phyloP scores from a whole-genome alignment of 768 basidiomycete species.

The Megacollybia marginata region DNA sequence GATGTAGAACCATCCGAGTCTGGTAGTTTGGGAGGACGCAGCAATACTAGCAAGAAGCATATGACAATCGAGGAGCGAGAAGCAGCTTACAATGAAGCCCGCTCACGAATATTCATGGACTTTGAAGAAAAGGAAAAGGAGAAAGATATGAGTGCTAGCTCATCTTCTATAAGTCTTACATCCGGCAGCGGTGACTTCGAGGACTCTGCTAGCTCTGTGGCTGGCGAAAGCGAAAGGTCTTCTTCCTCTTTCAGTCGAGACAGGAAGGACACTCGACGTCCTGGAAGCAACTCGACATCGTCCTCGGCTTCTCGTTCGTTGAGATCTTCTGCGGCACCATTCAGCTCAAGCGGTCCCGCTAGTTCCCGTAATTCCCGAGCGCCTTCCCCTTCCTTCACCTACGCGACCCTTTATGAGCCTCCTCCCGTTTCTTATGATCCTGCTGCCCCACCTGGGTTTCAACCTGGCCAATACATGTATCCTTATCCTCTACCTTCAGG shows the following conservation, averaged over 20 bases:
- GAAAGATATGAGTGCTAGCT: slow-evolving; percentile 70
- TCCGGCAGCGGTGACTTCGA: slow-evolving; percentile 60
- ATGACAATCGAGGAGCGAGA: slow-evolving; percentile 82
- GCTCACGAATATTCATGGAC: slow-evolving; percentile 79
- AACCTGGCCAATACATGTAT: slow-evolving; percentile 44
- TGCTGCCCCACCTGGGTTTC: slow-evolving; percentile 32
- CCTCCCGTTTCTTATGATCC: slow-evolving; percentile 40
- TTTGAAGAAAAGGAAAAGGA: slow-evolving; percentile 71
- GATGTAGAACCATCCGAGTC: slow-evolving; percentile 76
- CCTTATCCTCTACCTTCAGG: slow-evolving; percentile 36
- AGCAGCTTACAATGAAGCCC: slow-evolving; percentile 84
- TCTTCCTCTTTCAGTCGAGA: slow-evolving; percentile 41
- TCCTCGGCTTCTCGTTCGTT: slow-evolving; percentile 57
- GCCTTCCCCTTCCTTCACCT: slow-evolving; percentile 71
- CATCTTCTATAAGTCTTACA: slow-evolving; percentile 64
- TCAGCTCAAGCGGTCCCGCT: slow-evolving; percentile 43
- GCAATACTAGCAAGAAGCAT: slow-evolving; percentile 62
- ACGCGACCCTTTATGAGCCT: slow-evolving; percentile 68
- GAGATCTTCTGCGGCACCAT: slow-evolving; percentile 42
- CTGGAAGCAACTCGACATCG: slow-evolving; percentile 35
- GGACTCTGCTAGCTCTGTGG: slow-evolving; percentile 64
- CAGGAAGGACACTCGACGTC: slow-evolving; percentile 44
- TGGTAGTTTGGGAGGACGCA: slow-evolving; percentile 68
- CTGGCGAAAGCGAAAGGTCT: slow-evolving; percentile 82
- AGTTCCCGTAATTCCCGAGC: slow-evolving; percentile 70